Percentiles rank a stretch among this genome's conserved stretches.
These are phyloP conservation scores for Phytophthora idaei DNA, from an alignment of 352 stramenopile species.

Conservation along the genomic window DNA sequence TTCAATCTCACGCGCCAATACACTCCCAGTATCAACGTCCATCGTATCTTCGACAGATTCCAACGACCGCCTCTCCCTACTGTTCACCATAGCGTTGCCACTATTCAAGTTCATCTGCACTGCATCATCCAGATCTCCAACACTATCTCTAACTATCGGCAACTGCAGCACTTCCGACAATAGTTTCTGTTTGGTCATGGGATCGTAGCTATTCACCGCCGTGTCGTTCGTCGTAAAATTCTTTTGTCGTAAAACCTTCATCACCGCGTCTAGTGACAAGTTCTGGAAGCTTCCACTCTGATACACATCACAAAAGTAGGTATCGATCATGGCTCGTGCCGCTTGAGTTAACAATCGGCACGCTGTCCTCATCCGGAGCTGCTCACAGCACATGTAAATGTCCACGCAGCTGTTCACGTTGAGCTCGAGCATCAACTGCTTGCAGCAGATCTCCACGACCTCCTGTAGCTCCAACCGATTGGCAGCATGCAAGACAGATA, in stretches of 20 bases:
- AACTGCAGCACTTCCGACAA: conserved; percentile 20
- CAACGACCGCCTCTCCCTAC: conserved; percentile 29
- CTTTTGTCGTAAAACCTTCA: conserved; percentile 53
- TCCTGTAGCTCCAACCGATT: conserved; percentile 76
- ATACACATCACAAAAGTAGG: conserved; percentile 63
- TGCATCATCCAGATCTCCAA: not conserved
- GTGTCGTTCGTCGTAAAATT: conserved; percentile 34
- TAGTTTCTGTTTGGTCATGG: conserved; percentile 38
- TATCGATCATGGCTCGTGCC: conserved; percentile 65
- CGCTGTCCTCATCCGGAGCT: conserved; percentile 50
- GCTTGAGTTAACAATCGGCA: conserved; percentile 63
- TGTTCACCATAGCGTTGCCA: conserved; percentile 53
- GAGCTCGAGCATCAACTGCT: conserved; percentile 76
- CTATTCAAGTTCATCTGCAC: conserved; percentile 9
- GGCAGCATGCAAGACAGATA: conserved; percentile 63
- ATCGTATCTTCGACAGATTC: conserved; percentile 3
- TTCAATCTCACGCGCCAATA: conserved; percentile 11
- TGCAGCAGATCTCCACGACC: conserved; percentile 75
- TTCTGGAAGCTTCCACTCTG: conserved; percentile 64
- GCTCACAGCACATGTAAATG: conserved; percentile 72
- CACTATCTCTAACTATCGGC: not conserved
- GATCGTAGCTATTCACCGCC: conserved; percentile 53
- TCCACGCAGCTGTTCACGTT: conserved; percentile 71
- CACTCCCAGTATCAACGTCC: conserved; percentile 2
- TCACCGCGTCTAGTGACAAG: conserved; percentile 44